Evolutionary conservation across 495 filamentous ascomycete species (phyloP), one percentile per base, ranked within the genome.

Genomic region (Lasiosphaeriaceae sp.): DNA sequence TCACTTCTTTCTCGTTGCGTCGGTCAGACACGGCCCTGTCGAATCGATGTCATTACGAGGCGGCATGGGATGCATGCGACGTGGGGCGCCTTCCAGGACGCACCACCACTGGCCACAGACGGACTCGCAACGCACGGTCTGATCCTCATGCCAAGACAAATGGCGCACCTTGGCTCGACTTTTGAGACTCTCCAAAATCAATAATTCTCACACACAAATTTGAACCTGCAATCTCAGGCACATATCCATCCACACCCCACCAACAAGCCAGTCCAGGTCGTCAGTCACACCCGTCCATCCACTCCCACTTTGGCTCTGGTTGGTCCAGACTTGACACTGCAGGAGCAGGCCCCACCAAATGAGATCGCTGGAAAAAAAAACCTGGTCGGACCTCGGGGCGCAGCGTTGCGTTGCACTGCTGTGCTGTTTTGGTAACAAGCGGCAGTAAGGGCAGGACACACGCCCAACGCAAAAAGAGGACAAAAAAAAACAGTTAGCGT

Each of bases 21-120:
- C 57, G 62, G 60, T 50, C 52, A 64, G 56, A 56, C 56, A 55
- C 55, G 54, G 62, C 46, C 59, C 62, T 57, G 49, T 60, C 62
- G 60, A 64, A 60, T 63, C 58, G 64, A 61, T 54, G 47, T 47
- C 57, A 47, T 56, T 54, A 54, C 50, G 54, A 54, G 59, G 54
- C 60, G 52, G 49, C 57, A 52, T 31, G 19, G 37, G 52, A 58
- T 66, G 60, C 55, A 64, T 57, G 58, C 56, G 48, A 54, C 53
- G 55, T 63, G 60, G 53, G 54, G 46, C 55, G 17, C 34, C 20
- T 41, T 34, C 24, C n/a, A 35, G 24, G 35, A 51, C 39, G 5
- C 9, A 17, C 39, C 12, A 43, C 39, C n/a, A 16, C 8, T 4
- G 5, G 12, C 14, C 39, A 43, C 39, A 43, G 39, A 43, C 34